Evolutionary conservation across 768 basidiomycete genomes (phyloP), one percentile per base, ranked within the genome.

Genomic region (Psilocybe azurescens): DNA sequence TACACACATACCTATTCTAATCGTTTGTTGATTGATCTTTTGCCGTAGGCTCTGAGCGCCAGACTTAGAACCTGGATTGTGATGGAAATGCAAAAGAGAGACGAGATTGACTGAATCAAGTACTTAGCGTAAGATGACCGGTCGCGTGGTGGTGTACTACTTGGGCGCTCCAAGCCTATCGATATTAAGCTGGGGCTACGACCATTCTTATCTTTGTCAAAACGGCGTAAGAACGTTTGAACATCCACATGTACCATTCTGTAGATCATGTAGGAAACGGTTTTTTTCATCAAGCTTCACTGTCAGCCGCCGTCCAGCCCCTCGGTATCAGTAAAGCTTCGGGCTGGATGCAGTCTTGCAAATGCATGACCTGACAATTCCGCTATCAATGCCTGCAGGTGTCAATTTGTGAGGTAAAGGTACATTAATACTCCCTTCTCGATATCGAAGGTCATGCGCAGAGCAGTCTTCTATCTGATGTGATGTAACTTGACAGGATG

Each of bases 401-500:
- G 41, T 44, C 14, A 44, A 1, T 39, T 39, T 39, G 38, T 39
- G n/a, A 13, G 11, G 8, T n/a, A 16, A 44, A 0, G 41, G 41
- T 44, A n/a, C 14, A 44, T 13, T 2, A 16, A 8, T 44, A 44
- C 41, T 32, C n/a, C n/a, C 28, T 29, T 5, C 16, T 18, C 2
- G 6, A 10, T 20, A 32, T 13, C n/a, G 52, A 33, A 20, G n/a
- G 33, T 53, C 52, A 53, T n/a, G 52, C 36, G 52, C 10, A 33
- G 51, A 33, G 18, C 8, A 30, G 33, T 28, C 6, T 53, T 53
- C 52, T 53, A 32, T 33, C 18, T 53, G 33, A 38, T 53, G 52
- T 53, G 52, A 53, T 53, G 52, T 38, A 38, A 33, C 16, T 16
- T 53, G 52, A 36, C 52, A 53, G 30, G 33, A 53, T 36, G 36